phyloP scores from a whole-genome alignment of 768 basidiomycete genomes.

The Tricholoma bakamatsutake region DNA sequence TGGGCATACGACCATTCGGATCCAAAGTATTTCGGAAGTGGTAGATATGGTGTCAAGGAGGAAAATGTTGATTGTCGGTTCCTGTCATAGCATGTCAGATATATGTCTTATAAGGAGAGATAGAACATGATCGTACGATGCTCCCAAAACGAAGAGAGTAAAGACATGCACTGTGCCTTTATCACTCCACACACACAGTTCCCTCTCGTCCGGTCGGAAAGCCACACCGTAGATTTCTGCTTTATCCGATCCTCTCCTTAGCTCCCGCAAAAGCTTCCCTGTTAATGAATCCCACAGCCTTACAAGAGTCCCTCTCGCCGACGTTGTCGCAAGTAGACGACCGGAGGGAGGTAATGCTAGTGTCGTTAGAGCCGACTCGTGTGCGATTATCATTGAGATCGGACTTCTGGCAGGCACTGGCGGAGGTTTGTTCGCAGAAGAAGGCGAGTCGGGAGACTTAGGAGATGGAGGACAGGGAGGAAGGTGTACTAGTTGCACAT shows the following conservation, averaged over 20 bases:
- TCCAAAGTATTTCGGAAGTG: conserved; percentile 85
- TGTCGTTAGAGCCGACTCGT: conserved; percentile 72
- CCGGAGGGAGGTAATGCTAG: conserved; percentile 77
- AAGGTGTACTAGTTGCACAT: conserved; percentile 82
- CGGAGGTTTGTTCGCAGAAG: conserved; percentile 49
- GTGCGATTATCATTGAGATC: conserved; percentile 79
- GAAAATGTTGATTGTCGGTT: conserved; percentile 85
- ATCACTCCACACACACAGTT: conserved; percentile 90
- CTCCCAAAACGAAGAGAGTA: conserved; percentile 58
- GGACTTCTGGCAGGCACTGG: conserved; percentile 56
- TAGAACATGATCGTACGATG: conserved; percentile 45
- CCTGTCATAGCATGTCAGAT: conserved; percentile 29
- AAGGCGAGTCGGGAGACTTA: conserved; percentile 48
- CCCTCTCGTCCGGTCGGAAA: conserved; percentile 80
- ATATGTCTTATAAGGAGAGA: not conserved
- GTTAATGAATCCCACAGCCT: conserved; percentile 78
- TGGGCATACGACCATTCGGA: conserved; percentile 97
- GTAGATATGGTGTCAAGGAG: conserved; percentile 72
- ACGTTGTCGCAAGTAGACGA: conserved; percentile 76
- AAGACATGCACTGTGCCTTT: conserved; percentile 94
- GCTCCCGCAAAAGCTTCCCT: conserved; percentile 71
- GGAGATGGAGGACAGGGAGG: conserved; percentile 68
- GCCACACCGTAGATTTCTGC: conserved; percentile 89
- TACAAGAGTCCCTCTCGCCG: conserved; percentile 76
- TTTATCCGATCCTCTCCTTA: conserved; percentile 83